A percentile compares a stretch with the other conserved stretches of the same genome.
Evolutionary conservation across 176 grass and related monocot genomes (phyloP).

Genomic region (Carex parvula): DNA sequence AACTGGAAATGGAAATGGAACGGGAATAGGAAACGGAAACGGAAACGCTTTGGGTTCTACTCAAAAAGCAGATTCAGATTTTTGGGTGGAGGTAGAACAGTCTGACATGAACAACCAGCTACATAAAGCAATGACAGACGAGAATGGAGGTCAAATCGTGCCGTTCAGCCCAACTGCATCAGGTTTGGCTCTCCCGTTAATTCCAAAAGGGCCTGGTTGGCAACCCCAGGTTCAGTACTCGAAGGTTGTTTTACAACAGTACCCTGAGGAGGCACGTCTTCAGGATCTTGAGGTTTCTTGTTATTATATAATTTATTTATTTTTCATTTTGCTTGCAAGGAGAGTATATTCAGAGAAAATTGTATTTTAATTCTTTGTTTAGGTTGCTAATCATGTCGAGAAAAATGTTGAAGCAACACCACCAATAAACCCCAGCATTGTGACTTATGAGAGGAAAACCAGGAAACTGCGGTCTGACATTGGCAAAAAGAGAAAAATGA

Average conservation of each 20-base stretch:
- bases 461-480: constrained; percentile 22
- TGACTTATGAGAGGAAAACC: constrained; percentile 40
- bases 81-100: constrained; percentile 18
- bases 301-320: not conserved
- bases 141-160: constrained; percentile 47
- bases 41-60: constrained; percentile 19
- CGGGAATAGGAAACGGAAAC: not conserved
- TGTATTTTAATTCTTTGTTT: constrained; percentile 34
- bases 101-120: constrained; percentile 14
- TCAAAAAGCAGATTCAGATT: constrained; percentile 25
- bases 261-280: constrained; percentile 46
- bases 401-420: constrained; percentile 47
- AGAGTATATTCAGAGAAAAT: constrained; percentile 25
- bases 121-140: constrained; percentile 28
- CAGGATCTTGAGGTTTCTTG: constrained; percentile 58
- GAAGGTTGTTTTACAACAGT: constrained; percentile 68
- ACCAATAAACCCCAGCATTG: not conserved
- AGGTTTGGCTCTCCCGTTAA: not conserved
- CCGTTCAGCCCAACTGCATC: constrained; percentile 32
- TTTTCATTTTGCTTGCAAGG: not conserved
- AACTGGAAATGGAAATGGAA: constrained; percentile 14
- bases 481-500: constrained; percentile 23
- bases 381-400: constrained; percentile 51
- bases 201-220: constrained; percentile 32
- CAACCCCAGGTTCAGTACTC: constrained; percentile 64